A percentile compares a stretch with the other conserved stretches of the same genome.
Conservation (phyloP, 2,329 filamentous ascomycete genomes). For the Herpotrichia juniperi region DNA sequence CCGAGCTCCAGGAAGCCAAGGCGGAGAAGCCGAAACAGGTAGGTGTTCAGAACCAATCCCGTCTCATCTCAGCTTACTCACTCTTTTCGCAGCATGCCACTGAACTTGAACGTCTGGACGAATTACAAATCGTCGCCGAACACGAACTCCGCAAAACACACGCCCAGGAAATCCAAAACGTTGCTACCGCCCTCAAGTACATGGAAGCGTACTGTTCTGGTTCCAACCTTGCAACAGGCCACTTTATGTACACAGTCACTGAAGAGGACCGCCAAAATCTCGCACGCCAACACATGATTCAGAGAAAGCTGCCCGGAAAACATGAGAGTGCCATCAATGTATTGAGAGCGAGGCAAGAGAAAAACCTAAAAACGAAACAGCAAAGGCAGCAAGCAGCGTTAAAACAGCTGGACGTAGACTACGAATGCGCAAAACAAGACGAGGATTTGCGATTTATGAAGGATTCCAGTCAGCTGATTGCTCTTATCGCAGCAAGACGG, state of each 20-base stretch:
- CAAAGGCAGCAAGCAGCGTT: constrained; percentile 50
- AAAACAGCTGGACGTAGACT: constrained; percentile 38
- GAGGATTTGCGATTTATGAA: constrained; percentile 39
- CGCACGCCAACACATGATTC: constrained; percentile 45
- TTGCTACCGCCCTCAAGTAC: constrained; percentile 52
- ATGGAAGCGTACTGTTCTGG: constrained; percentile 57
- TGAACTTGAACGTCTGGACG: constrained; percentile 51
- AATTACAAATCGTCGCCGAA: constrained; percentile 52
- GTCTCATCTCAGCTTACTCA: constrained; percentile 22
- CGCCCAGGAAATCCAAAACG: constrained; percentile 49
- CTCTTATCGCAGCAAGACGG: constrained; percentile 38
- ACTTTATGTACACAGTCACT: constrained; percentile 46
- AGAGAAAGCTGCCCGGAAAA: constrained; percentile 48
- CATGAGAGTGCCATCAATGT: constrained; percentile 56
- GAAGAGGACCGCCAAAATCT: constrained; percentile 52
- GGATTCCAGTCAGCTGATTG: constrained; percentile 43
- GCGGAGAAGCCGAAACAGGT: constrained; percentile 35
- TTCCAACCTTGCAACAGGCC: constrained; percentile 26
- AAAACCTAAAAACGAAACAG: constrained; percentile 42
- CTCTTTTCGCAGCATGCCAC: constrained; percentile 40
- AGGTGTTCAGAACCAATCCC: constrained; percentile 10
- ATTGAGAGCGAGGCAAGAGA: constrained; percentile 51
- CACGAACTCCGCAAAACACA: constrained; percentile 50
- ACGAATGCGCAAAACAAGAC: constrained; percentile 40
- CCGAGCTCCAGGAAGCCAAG: constrained; percentile 26